A percentile compares a stretch with the other conserved stretches of the same genome.
Evolutionary conservation across 2,329 filamentous ascomycete species (phyloP).

Genomic region (Ophidiomyces ophidiicola): DNA sequence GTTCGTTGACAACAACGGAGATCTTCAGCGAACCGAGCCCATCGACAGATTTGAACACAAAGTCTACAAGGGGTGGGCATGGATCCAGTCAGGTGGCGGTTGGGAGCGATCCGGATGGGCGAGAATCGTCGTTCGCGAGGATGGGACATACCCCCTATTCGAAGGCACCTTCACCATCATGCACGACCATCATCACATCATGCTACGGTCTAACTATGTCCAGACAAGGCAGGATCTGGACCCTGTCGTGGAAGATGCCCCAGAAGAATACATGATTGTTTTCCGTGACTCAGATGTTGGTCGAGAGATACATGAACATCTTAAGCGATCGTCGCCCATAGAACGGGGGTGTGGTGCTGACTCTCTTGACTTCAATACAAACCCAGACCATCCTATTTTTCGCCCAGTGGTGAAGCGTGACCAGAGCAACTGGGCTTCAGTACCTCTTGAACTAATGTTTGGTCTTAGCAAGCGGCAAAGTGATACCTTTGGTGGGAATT

Average conservation of each 20-base stretch:
- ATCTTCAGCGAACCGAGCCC: slow-evolving; percentile 51
- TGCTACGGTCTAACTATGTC: slow-evolving; percentile 61
- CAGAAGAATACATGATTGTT: slow-evolving; percentile 71
- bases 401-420: slow-evolving; percentile 26
- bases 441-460: slow-evolving; percentile 55
- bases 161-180: slow-evolving; percentile 77
- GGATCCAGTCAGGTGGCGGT: slow-evolving; percentile 51
- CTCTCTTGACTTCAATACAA: slow-evolving; percentile 64
- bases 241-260: slow-evolving; percentile 46
- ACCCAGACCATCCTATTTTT: slow-evolving; percentile 56
- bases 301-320: slow-evolving; percentile 40
- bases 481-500: slow-evolving; percentile 48
- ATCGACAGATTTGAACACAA: slow-evolving; percentile 63
- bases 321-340: slow-evolving; percentile 47
- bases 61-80: slow-evolving; percentile 72
- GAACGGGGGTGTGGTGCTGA: slow-evolving; percentile 58
- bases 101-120: slow-evolving; percentile 85
- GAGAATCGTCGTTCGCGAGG: slow-evolving; percentile 61
- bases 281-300: slow-evolving; percentile 81
- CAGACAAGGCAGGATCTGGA: slow-evolving; percentile 60
- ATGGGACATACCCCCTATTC: slow-evolving; percentile 70
- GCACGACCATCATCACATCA: slow-evolving; percentile 75
- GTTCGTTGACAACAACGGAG: slow-evolving; percentile 60
- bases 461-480: slow-evolving; percentile 50
- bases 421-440: slow-evolving; percentile 39